Evolutionary conservation across 371 early-diverging fungal species (phyloP), one percentile per base, ranked within the genome.

Genomic region (Mucor sp.): DNA sequence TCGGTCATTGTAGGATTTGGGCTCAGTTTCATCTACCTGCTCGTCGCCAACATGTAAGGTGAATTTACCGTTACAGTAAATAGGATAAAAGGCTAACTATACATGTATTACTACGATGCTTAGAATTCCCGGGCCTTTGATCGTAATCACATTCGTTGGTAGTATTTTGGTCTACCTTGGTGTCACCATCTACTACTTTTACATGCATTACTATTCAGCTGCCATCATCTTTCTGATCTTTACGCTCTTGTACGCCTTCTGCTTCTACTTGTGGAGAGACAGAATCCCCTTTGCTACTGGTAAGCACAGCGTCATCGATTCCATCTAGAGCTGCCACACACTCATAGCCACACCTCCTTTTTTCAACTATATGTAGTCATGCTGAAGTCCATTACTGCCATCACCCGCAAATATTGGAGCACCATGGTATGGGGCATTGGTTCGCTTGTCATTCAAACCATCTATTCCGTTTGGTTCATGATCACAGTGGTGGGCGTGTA

Each of bases 281-380:
- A 72, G 85, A 35, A 87, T 87, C 33, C 85, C 87, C 2, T 87
- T 87, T 80, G 87, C 87, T 58, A 79, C 82, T 65, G 79, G 87
- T 84, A 79, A 69, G 64, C n/a, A 23, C 0, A 11, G 11, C 37
- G 8, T 33, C 37, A 14, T 47, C 6, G 14, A 27, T 53, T 53
- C n/a, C n/a, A 23, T 14, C 8, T 47, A 7, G 48, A 39, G 37
- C 35, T 32, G 32, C 35, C 11, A 35, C 33, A 33, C 33, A 7
- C 33, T 33, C 6, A 30, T 30, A 4, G 30, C 30, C n/a, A n/a
- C n/a, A n/a, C n/a, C 30, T 30, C 30, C 30, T n/a, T n/a, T n/a
- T n/a, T n/a, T n/a, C n/a, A n/a, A n/a, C 30, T 30, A 19, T 21
- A 23, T 50, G 33, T 65, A 82, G 78, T 86, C 28, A 77, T 89